phyloP scores from a whole-genome alignment of 2,329 filamentous ascomycete genomes.

The Curvularia sp. region DNA sequence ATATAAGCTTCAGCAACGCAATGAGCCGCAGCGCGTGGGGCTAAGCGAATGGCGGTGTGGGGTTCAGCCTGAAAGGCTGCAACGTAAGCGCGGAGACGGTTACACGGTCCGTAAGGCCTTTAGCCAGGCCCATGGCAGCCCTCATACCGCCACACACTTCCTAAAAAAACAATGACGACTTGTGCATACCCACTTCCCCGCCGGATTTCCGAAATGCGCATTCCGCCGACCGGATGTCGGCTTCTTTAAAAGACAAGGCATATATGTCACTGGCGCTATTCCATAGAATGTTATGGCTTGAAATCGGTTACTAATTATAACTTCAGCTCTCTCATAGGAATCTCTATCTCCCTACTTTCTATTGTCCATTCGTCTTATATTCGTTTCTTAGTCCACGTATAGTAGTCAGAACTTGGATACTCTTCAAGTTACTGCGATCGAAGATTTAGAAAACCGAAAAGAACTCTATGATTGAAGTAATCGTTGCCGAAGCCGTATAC shows the following conservation, averaged over 20 bases:
- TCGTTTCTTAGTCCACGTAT: no score
- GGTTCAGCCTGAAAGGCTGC: slow-evolving; percentile 38
- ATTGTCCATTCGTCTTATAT: no score
- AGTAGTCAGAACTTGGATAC: no score
- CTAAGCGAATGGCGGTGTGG: slow-evolving; percentile 44
- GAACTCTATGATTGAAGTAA: no score
- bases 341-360: no score
- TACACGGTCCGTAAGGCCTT: slow-evolving; percentile 45
- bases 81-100: slow-evolving; percentile 38
- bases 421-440: no score
- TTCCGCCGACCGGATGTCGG: slow-evolving; percentile 4
- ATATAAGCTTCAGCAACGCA: slow-evolving; percentile 35
- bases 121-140: slow-evolving; percentile 22
- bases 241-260: neutral
- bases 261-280: neutral
- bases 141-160: slow-evolving; percentile 2
- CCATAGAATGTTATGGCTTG: no score
- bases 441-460: no score
- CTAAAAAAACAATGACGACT: neutral
- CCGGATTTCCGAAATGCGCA: slow-evolving; percentile 5
- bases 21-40: slow-evolving; percentile 41
- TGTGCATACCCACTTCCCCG: slow-evolving; percentile 12
- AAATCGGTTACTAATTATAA: no score
- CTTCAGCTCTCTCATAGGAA: no score
- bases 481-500: no score